Conservation (phyloP, 1,139 yeast genomes). For the Sugiyamaella novakii region DNA sequence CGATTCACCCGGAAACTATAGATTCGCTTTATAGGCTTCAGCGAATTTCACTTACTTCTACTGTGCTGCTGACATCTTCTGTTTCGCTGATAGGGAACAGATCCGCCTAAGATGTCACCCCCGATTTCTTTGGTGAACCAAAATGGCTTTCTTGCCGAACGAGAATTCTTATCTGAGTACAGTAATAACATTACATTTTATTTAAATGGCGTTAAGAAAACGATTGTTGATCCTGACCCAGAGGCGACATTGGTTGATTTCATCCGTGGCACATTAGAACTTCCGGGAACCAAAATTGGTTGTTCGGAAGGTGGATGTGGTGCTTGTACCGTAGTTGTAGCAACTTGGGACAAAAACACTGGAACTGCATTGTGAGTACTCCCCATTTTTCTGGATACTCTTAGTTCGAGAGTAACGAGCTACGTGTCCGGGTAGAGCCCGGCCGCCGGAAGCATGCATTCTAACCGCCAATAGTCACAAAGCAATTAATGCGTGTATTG, state of each 20-base stretch:
- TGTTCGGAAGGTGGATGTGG: slow-evolving; percentile 55
- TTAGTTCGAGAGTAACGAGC: no score
- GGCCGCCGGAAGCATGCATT: background rate
- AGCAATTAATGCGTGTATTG: slow-evolving; percentile 50
- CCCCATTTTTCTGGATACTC: background rate
- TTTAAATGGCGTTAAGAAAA: slow-evolving; percentile 45
- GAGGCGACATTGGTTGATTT: slow-evolving; percentile 48
- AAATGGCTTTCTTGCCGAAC: slow-evolving; percentile 5
- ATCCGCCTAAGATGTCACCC: slow-evolving; percentile 1
- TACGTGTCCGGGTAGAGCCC: no score
- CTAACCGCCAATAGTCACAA: slow-evolving; percentile 32
- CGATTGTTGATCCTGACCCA: slow-evolving; percentile 46
- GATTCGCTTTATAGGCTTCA: no score
- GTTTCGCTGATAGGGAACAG: no score
- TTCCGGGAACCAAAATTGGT: slow-evolving; percentile 51
- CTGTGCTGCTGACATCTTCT: no score
- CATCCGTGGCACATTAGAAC: slow-evolving; percentile 40
- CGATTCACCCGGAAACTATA: no score
- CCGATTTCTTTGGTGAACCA: slow-evolving; percentile 4
- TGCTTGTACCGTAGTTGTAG: slow-evolving; percentile 50
- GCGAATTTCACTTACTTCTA: no score
- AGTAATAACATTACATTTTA: slow-evolving; percentile 40
- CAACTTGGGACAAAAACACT: slow-evolving; percentile 37
- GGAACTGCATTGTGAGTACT: slow-evolving; percentile 34
- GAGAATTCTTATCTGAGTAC: slow-evolving; percentile 1